Conservation (phyloP, 2,329 filamentous ascomycete genomes). For the Alternaria novae-zelandiae region DNA sequence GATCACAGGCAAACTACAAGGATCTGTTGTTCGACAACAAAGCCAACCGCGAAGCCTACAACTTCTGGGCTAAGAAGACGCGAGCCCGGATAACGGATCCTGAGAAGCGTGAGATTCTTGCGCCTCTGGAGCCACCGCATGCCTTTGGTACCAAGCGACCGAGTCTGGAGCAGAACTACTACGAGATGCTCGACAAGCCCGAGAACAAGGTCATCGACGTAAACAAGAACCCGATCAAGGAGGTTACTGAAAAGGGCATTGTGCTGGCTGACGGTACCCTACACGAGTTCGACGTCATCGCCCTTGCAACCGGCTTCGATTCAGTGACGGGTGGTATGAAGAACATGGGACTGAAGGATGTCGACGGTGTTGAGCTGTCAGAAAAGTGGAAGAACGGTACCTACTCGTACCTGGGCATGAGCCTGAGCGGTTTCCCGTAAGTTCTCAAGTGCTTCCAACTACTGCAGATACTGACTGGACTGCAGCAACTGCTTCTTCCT, state of each 20-base stretch:
- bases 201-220: constrained; percentile 54
- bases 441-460: background rate
- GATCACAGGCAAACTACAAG: constrained; percentile 37
- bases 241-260: constrained; percentile 50
- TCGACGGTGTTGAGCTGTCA: constrained; percentile 45
- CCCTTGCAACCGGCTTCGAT: constrained; percentile 56
- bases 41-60: constrained; percentile 54
- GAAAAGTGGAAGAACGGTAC: constrained; percentile 53
- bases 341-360: constrained; percentile 48
- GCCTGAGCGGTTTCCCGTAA: constrained; percentile 44
- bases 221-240: constrained; percentile 50
- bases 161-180: constrained; percentile 56
- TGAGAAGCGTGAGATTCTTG: constrained; percentile 55
- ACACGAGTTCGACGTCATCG: constrained; percentile 54
- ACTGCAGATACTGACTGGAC: background rate
- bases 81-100: constrained; percentile 52
- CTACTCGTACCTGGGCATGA: constrained; percentile 53
- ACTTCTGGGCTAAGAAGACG: constrained; percentile 56
- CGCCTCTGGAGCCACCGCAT: constrained; percentile 53
- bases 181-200: constrained; percentile 53
- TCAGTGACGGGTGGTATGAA: constrained; percentile 53
- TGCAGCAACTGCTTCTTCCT: constrained; percentile 53
- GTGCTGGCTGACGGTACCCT: constrained; percentile 49
- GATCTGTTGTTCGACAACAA: constrained; percentile 51
- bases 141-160: constrained; percentile 57